These are phyloP conservation scores for Debaryomycetaceae sp. DNA, from an alignment of 1,139 yeast species.

Conservation along the genomic window DNA sequence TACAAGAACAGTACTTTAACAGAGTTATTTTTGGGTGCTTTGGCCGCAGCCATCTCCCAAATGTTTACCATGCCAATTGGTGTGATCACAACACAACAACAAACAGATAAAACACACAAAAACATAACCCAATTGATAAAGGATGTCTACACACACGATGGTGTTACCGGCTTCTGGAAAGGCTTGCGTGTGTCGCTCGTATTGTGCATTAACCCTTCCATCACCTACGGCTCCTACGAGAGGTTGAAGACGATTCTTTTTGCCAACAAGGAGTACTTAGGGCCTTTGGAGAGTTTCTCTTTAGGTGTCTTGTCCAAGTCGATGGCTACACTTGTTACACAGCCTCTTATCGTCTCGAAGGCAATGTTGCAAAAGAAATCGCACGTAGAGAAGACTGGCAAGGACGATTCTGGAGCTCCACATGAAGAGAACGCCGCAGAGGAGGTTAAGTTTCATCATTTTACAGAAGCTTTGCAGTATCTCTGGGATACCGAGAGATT, in stretches of 20 bases:
- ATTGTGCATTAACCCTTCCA: slow-evolving; percentile 79
- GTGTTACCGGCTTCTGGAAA: slow-evolving; percentile 74
- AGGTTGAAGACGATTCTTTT: slow-evolving; percentile 58
- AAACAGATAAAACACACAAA: slow-evolving; percentile 46
- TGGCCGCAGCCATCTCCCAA: slow-evolving; percentile 85
- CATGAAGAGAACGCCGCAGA: slow-evolving; percentile 22
- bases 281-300: slow-evolving; percentile 66
- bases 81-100: slow-evolving; percentile 82
- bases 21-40: slow-evolving; percentile 76
- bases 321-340: slow-evolving; percentile 76
- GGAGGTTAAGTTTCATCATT: slow-evolving; percentile 36
- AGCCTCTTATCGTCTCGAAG: slow-evolving; percentile 82
- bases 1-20: slow-evolving; percentile 54
- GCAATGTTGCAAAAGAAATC: slow-evolving; percentile 68
- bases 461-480: slow-evolving; percentile 42
- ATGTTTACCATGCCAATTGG: slow-evolving; percentile 79
- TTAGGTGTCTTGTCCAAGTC: slow-evolving; percentile 80
- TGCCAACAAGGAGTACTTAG: slow-evolving; percentile 43
- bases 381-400: slow-evolving; percentile 14
- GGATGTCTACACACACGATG: slow-evolving; percentile 63
- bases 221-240: slow-evolving; percentile 82
- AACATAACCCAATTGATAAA: slow-evolving; percentile 47
- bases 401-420: slow-evolving; percentile 19
- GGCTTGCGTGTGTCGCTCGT: slow-evolving; percentile 81
- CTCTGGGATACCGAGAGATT: slow-evolving; percentile 42